Evolutionary conservation across 257 asterid genomes (phyloP), one percentile per base, ranked within the genome.

Genomic region (Anisodus tanguticus): DNA sequence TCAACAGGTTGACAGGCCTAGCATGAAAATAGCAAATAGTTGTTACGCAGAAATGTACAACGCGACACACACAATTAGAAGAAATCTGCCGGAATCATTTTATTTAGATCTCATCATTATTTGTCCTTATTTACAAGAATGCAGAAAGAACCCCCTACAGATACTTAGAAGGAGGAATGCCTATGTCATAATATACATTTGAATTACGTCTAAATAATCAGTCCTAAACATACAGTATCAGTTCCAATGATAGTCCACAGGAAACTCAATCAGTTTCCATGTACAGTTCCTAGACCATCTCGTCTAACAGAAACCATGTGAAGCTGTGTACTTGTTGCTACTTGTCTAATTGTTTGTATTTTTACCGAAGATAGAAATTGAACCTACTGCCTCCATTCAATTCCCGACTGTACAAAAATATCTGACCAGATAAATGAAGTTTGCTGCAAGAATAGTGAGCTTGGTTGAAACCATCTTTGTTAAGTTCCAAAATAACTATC

Each of bases 401-500:
- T 72, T 84, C 80, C 76, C 84, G 64, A 16, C 85, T 80, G 35
- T 84, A 84, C 47, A 82, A 80, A n/a, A 79, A 85, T 47, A 80
- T 81, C 64, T 80, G 81, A 55, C 80, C 45, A 84, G 79, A 54
- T 82, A 86, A 64, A 82, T 82, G 6, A 19, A 80, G 77, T 82
- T 80, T 9, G 69, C 66, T 0, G 26, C 71, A 69, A 69, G 77
- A 39, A 37, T 12, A 15, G 2, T 67, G 45, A 39, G 74, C 63
- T 49, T 78, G 9, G 9, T 37, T 76, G 63, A 26, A 71, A 76
- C 64, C 79, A 82, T 54, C 85, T 82, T 87, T 90, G 90, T 84
- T 92, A 85, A 55, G 92, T 83, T 84, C 88, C 93, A 41, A 97
- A 97, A 88, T 95, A 95, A 88, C 95, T 88, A 81, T 97, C 99